Conservation (phyloP, 768 basidiomycete species). For the Boletus eberwhitei region DNA sequence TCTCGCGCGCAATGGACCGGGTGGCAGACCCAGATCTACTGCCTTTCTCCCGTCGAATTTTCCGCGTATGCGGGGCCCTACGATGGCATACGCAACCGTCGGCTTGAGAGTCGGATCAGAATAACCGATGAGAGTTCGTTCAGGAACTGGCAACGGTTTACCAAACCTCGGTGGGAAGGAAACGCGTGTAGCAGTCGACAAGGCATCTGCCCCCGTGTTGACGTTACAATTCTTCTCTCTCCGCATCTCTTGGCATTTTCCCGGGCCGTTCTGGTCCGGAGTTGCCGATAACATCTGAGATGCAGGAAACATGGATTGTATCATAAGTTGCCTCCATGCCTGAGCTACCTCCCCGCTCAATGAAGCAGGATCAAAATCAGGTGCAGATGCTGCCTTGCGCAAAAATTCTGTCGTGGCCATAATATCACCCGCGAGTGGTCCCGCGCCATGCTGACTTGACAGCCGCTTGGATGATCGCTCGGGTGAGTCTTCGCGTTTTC, state of each 20-base stretch:
- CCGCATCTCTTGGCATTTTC: conserved; percentile 9
- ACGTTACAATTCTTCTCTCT: conserved; percentile 7
- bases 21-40: conserved; percentile 55
- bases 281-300: conserved; percentile 18
- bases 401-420: conserved; percentile 6
- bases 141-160: conserved; percentile 22
- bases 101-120: conserved; percentile 25
- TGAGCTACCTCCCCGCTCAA: conserved; percentile 47
- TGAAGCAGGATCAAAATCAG: conserved; percentile 28
- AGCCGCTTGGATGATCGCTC: conserved; percentile 37
- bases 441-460: not conserved
- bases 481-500: conserved; percentile 43
- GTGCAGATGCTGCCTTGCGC: conserved; percentile 19
- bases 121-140: conserved; percentile 15
- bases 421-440: not conserved
- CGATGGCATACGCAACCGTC: conserved; percentile 47
- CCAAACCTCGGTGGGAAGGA: conserved; percentile 16
- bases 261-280: conserved; percentile 7
- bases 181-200: conserved; percentile 8
- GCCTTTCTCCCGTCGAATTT: conserved; percentile 76
- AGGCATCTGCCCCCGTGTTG: not conserved
- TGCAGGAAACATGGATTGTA: conserved; percentile 63
- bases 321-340: conserved; percentile 50
- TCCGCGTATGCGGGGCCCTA: conserved; percentile 52
- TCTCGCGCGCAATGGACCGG: conserved; percentile 52